phyloP scores from a whole-genome alignment of 2,329 filamentous ascomycete genomes.

The Pseudogymnoascus pannorum region DNA sequence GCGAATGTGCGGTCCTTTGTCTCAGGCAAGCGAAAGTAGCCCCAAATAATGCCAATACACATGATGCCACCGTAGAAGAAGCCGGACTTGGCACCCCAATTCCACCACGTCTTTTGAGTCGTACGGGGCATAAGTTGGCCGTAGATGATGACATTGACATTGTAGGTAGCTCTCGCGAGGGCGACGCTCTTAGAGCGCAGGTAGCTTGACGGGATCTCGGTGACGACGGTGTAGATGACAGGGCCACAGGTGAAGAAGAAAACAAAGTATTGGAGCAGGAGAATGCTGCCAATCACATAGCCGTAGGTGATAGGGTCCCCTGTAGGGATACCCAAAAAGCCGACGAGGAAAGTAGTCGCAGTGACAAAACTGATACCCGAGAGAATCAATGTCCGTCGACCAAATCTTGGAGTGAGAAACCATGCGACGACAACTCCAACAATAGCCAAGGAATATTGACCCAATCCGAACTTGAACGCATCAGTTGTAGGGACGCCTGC shows the following conservation, averaged over 20 bases:
- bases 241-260: constrained; percentile 38
- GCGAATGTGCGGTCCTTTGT: constrained; percentile 35
- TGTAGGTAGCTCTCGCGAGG: constrained; percentile 31
- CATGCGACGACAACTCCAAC: constrained; percentile 26
- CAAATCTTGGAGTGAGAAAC: constrained; percentile 18
- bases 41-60: constrained; percentile 33
- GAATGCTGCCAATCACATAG: constrained; percentile 29
- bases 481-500: constrained; percentile 41
- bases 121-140: constrained; percentile 23
- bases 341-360: constrained; percentile 20
- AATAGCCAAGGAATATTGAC: constrained; percentile 37
- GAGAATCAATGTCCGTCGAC: constrained; percentile 20
- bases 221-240: constrained; percentile 33
- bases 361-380: constrained; percentile 17
- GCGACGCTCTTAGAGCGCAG: constrained; percentile 35
- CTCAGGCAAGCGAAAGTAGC: constrained; percentile 38
- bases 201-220: constrained; percentile 34
- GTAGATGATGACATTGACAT: constrained; percentile 30
- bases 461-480: constrained; percentile 47
- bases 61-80: constrained; percentile 37
- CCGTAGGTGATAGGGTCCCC: constrained; percentile 12
- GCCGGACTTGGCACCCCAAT: constrained; percentile 31
- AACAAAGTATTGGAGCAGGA: constrained; percentile 32
- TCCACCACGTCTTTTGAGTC: constrained; percentile 17
- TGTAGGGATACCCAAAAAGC: constrained; percentile 15